Evolutionary conservation across 2,329 filamentous ascomycete species (phyloP).

Genomic region (Venturia aucupariae): DNA sequence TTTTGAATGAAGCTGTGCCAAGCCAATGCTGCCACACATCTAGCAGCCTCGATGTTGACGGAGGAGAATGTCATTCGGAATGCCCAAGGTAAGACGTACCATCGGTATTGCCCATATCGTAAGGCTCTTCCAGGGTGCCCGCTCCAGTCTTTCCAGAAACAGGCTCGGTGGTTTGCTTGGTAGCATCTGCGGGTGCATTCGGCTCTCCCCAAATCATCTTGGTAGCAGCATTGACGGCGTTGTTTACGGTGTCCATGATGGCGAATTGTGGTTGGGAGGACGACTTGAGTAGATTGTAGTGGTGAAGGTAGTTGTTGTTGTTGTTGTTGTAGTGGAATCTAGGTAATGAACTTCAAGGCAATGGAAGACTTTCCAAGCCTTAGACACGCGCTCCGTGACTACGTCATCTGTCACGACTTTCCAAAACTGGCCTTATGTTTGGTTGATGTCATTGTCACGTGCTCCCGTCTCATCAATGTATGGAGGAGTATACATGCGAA

Average conservation of each 20-base stretch:
- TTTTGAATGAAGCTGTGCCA: too few relatives aligned
- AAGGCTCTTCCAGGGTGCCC: slow-evolving; percentile 61
- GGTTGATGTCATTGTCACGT: neutral
- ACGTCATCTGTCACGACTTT: neutral
- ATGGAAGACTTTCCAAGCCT: neutral
- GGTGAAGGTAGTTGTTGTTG: neutral
- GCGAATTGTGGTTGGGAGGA: neutral
- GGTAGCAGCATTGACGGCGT: slow-evolving; percentile 25
- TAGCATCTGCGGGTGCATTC: slow-evolving; percentile 13
- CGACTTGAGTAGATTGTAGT: neutral
- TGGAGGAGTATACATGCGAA: too few relatives aligned
- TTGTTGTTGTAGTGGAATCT: too few relatives aligned
- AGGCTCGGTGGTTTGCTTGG: slow-evolving; percentile 49
- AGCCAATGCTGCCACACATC: too few relatives aligned
- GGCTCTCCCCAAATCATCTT: slow-evolving; percentile 30
- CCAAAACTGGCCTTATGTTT: neutral
- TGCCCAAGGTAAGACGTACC: slow-evolving; percentile 30
- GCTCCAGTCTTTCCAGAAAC: slow-evolving; percentile 61
- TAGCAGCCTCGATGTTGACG: too few relatives aligned
- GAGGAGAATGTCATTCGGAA: too few relatives aligned
- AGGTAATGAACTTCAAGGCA: neutral
- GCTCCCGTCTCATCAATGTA: too few relatives aligned
- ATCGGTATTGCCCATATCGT: slow-evolving; percentile 68
- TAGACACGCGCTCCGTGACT: too few relatives aligned
- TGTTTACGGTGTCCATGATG: slow-evolving; percentile 31